Percentiles rank a stretch among this genome's conserved stretches.
Evolutionary conservation across 768 basidiomycete genomes (phyloP).

Genomic region (Macrolepiota albuminosa): DNA sequence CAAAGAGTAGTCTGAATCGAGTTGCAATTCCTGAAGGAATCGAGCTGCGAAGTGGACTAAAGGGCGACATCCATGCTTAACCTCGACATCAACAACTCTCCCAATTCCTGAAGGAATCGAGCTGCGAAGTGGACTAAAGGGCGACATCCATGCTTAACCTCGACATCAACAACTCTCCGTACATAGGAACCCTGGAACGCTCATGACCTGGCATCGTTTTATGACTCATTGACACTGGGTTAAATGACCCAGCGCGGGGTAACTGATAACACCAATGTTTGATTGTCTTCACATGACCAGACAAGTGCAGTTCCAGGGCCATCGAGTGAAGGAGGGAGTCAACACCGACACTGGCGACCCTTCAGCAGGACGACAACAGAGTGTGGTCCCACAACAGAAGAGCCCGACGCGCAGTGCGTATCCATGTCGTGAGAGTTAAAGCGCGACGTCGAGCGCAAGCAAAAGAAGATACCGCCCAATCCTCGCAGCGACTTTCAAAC

Average conservation of each 20-base stretch:
- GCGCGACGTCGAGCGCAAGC: not conserved
- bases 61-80: constrained; percentile 30
- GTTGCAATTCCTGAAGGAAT: constrained; percentile 22
- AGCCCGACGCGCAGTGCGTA: not conserved
- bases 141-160: constrained; percentile 19
- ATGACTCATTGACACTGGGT: not conserved
- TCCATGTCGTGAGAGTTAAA: not conserved
- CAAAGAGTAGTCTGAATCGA: constrained; percentile 45
- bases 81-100: constrained; percentile 4
- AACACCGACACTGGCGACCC: not conserved
- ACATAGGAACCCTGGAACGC: not conserved
- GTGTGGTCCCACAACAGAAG: not conserved
- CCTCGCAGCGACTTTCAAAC: constrained; percentile 26
- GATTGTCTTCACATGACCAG: too few species aligned
- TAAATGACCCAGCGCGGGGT: too few species aligned
- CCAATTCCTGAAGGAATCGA: too few species aligned
- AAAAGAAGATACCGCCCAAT: constrained; percentile 14
- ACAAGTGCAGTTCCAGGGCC: not conserved
- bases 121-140: constrained; percentile 71
- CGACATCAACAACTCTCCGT: constrained; percentile 5
- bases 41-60: constrained; percentile 68
- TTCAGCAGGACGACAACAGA: too few species aligned
- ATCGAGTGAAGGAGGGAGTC: not conserved
- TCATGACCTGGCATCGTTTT: not conserved
- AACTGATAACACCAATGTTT: too few species aligned